phyloP scores from a whole-genome alignment of 495 filamentous ascomycete species.

The Niebla homalea region DNA sequence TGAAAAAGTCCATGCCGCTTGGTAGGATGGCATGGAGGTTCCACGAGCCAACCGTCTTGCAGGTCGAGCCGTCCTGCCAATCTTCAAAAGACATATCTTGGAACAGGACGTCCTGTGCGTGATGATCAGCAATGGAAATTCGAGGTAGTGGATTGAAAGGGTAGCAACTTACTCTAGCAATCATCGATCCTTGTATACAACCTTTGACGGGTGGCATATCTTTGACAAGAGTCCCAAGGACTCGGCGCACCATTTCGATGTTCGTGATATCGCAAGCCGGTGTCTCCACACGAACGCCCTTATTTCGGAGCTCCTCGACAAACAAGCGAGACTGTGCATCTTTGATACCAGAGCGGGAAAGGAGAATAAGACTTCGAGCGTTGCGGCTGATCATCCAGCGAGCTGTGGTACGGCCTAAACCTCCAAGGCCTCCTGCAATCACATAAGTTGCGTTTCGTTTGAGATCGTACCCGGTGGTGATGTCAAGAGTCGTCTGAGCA shows the following conservation, averaged over 20 bases:
- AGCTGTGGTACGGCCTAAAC: slow-evolving; percentile 26
- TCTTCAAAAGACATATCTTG: slow-evolving; percentile 29
- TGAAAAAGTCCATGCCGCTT: slow-evolving; percentile 47
- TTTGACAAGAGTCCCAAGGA: slow-evolving; percentile 4
- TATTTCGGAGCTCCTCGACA: no score
- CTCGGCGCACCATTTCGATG: slow-evolving; percentile 15
- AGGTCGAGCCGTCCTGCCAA: slow-evolving; percentile 23
- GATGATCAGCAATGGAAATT: background rate
- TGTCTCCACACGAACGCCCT: slow-evolving; percentile 13
- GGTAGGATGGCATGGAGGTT: slow-evolving; percentile 32
- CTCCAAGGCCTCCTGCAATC: slow-evolving; percentile 30
- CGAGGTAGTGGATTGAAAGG: background rate
- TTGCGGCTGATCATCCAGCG: slow-evolving; percentile 27
- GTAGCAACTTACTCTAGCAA: no score
- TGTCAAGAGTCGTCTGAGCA: background rate
- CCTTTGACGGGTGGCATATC: slow-evolving; percentile 21
- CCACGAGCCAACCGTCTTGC: slow-evolving; percentile 34
- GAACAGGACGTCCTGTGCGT: slow-evolving; percentile 26
- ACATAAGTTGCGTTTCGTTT: slow-evolving; percentile 15
- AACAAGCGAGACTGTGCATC: no score
- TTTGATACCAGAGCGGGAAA: slow-evolving; percentile 15
- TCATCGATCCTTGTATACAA: slow-evolving; percentile 15
- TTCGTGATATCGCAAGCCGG: slow-evolving; percentile 22
- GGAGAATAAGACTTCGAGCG: slow-evolving; percentile 20
- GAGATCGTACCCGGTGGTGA: background rate